Percentiles rank a stretch among this genome's conserved stretches.
These are phyloP conservation scores for Saccharomycopsis fibuligera DNA, from an alignment of 805 yeast genomes.

Conservation along the genomic window DNA sequence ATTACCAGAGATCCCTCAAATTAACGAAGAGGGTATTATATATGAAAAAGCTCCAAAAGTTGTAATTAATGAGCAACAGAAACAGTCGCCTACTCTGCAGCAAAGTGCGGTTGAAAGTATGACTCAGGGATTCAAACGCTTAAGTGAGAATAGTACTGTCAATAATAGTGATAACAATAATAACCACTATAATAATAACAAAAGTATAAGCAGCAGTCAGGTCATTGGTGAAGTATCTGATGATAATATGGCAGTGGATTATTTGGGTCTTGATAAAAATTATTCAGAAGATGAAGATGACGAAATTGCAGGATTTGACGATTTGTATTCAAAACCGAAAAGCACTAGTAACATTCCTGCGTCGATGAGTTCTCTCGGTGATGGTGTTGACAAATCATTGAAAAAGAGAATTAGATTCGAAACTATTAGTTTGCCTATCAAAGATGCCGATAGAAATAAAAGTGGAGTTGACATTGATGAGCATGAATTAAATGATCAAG, in stretches of 20 bases:
- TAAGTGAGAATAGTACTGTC: background rate
- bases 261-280: conserved; percentile 2
- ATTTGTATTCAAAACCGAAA: background rate
- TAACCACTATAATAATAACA: too few relatives aligned
- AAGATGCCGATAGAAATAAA: background rate
- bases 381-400: background rate
- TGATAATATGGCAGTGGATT: conserved; percentile 5
- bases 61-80: background rate
- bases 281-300: conserved; percentile 13
- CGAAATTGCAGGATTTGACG: background rate
- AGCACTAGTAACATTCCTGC: background rate
- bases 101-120: background rate
- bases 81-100: too few relatives aligned
- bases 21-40: background rate
- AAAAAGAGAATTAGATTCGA: conserved; percentile 4
- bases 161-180: too few relatives aligned
- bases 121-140: too few relatives aligned
- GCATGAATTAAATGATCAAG: too few relatives aligned
- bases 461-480: too few relatives aligned
- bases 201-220: too few relatives aligned
- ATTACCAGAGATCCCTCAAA: too few relatives aligned
- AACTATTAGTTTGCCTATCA: conserved; percentile 13
- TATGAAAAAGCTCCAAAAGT: background rate
- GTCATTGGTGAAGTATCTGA: conserved; percentile 2
- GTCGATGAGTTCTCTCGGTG: too few relatives aligned